phyloP scores from a whole-genome alignment of 495 filamentous ascomycete genomes.

The Pyrenula aspistea region DNA sequence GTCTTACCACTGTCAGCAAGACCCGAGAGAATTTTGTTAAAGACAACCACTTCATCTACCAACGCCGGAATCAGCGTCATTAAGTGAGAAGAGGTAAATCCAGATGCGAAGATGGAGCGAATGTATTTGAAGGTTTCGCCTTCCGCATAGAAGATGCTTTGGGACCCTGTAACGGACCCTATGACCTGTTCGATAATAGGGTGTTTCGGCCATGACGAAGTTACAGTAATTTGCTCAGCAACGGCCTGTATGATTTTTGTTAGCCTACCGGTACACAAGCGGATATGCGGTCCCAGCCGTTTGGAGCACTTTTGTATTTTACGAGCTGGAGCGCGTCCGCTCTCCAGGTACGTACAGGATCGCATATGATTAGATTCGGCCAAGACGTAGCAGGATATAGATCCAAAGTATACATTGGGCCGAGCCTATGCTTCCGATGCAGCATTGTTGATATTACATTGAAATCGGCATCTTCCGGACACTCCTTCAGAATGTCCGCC shows the following conservation, averaged over 20 bases:
- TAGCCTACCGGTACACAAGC: too few species aligned
- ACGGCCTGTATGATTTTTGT: too few species aligned
- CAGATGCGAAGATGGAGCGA: conserved; percentile 30
- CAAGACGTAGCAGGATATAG: not conserved
- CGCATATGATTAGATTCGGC: not conserved
- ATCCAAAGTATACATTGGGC: not conserved
- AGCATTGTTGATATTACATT: not conserved
- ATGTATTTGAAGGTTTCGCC: conserved; percentile 27
- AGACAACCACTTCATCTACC: conserved; percentile 25
- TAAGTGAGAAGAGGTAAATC: conserved; percentile 27
- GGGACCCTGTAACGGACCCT: conserved; percentile 10
- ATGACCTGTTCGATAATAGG: conserved; percentile 2
- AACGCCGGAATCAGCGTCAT: conserved; percentile 25
- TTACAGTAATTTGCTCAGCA: conserved; percentile 5
- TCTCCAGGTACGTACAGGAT: not conserved
- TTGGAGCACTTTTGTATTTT: too few species aligned
- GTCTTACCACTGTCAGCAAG: conserved; percentile 17
- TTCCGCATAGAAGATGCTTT: conserved; percentile 16
- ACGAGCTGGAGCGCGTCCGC: too few species aligned
- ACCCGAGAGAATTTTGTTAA: conserved; percentile 18
- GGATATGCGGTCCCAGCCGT: too few species aligned
- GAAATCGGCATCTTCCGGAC: not conserved
- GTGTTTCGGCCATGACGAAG: conserved; percentile 3
- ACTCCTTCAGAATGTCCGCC: not conserved
- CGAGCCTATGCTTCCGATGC: not conserved